Conservation (phyloP, 805 yeast species). For the Nakazawaea pomicola region DNA sequence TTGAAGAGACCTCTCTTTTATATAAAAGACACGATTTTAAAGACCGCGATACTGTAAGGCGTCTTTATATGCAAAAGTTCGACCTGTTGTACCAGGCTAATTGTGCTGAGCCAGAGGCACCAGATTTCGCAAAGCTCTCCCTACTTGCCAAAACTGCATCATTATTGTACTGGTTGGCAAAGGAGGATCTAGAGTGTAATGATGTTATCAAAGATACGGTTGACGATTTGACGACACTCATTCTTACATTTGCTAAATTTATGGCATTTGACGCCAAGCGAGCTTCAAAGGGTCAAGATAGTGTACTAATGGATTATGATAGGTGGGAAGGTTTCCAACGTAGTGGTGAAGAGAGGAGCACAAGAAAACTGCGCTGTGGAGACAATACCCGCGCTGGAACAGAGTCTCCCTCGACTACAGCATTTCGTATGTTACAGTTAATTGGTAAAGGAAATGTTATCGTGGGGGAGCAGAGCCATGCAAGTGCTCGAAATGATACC, state of each 20-base stretch:
- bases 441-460: conserved; percentile 13
- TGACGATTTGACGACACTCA: conserved; percentile 2
- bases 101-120: not conserved
- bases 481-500: too few relatives aligned
- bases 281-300: not conserved
- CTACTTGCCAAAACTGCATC: conserved; percentile 1
- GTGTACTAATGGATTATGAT: not conserved
- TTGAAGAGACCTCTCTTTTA: not conserved
- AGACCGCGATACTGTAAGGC: not conserved
- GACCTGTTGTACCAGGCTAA: not conserved
- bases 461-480: not conserved
- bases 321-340: not conserved
- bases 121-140: not conserved
- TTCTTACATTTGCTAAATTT: conserved; percentile 3
- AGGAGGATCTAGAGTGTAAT: conserved; percentile 8
- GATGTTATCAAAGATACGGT: conserved; percentile 8
- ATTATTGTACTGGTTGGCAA: conserved; percentile 8
- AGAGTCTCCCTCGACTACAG: too few relatives aligned
- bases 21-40: not conserved
- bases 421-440: conserved; percentile 27
- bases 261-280: not conserved
- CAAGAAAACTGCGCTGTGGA: too few relatives aligned
- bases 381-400: too few relatives aligned
- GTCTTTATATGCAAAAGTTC: not conserved
- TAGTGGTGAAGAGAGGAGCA: not conserved